Evolutionary conservation across 2,329 filamentous ascomycete genomes (phyloP).

Genomic region (Sporothrix globosa): DNA sequence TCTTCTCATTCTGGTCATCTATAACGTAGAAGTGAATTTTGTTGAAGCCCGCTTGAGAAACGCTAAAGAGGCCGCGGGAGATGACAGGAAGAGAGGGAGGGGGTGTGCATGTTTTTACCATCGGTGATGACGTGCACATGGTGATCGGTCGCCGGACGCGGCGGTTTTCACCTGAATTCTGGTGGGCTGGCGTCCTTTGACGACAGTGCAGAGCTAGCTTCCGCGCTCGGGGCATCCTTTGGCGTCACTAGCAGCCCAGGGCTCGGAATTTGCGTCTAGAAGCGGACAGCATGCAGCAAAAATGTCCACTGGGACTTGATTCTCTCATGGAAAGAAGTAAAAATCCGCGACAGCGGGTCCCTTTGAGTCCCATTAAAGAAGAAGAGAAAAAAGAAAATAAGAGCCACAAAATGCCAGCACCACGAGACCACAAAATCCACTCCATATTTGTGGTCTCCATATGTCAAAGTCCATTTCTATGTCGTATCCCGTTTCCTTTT

Average conservation of each 20-base stretch:
- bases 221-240: background rate
- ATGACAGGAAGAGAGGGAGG: background rate
- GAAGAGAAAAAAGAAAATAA: background rate
- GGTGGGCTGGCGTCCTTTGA: background rate
- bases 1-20: constrained; percentile 7
- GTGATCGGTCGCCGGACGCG: background rate
- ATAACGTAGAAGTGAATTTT: background rate
- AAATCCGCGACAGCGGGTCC: constrained; percentile 26
- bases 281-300: background rate
- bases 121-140: too few species aligned
- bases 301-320: background rate
- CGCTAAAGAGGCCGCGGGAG: background rate
- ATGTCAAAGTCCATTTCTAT: background rate
- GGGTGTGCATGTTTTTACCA: background rate
- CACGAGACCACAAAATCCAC: background rate
- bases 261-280: background rate
- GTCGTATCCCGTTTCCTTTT: background rate
- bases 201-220: background rate
- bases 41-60: background rate
- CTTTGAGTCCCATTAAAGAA: background rate
- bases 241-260: background rate
- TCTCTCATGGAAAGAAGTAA: constrained; percentile 4
- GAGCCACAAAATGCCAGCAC: background rate
- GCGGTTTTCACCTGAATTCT: constrained; percentile 6
- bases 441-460: background rate